Evolutionary conservation across 2,329 filamentous ascomycete species (phyloP), one percentile per base, ranked within the genome.

Genomic region (Aciculosporium take): DNA sequence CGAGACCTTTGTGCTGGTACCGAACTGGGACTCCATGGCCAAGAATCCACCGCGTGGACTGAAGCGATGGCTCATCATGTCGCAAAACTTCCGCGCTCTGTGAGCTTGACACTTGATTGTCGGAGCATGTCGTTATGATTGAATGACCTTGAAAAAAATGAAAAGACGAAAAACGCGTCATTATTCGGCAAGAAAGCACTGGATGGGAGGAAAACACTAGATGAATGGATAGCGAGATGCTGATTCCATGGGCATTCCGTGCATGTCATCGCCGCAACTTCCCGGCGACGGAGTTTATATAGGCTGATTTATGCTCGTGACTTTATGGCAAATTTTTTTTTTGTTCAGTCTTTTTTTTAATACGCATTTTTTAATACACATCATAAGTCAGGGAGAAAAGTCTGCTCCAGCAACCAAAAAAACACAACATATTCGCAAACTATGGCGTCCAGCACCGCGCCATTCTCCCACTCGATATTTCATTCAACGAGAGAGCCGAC

Each of bases 1-100:
- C 53, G 87, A 94, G 59, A 80, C 73, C 1, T 81, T 94, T 56
- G 73, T 93, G 20, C 66, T 94, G 41, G 82, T 89, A 29, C 85
- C 87, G 7, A 84, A 85, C 61, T 72, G 76, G 73, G 73, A 79
- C 48, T 61, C 68, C 0, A 65, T 71, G 49, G 65, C 62, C 4
- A 63, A 63, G 42, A 76, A 74, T 47, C 68, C 72, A 28, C 59
- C 69, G 2, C 69, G 70, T 45, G 68, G 68, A 1, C 52, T 68
- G 40, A 72, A 69, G 54, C 67, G 68, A 49, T 84, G 78, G 71
- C 60, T 86, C 43, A 74, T 85, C 50, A 69, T 78, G 55, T 83
- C 76, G 46, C 81, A 87, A 60, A 85, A 79, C 53, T 85, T 84
- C 52, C 69, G 81, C 42, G 62, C 70, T 23, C 53, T 74, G 44